Evolutionary conservation across 371 early-diverging fungal genomes (phyloP).

Genomic region (Mucor sp.): DNA sequence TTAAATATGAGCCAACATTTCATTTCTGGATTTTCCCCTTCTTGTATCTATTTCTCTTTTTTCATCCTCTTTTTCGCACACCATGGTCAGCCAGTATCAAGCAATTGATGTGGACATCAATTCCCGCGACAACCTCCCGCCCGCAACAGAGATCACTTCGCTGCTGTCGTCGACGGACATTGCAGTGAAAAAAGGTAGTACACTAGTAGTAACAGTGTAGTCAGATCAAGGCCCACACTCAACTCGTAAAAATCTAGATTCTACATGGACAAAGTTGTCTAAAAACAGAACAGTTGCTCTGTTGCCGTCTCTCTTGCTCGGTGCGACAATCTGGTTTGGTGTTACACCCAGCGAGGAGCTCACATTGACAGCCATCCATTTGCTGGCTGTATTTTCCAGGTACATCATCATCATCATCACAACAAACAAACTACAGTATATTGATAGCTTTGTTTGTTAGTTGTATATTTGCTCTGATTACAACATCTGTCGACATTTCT

Average conservation of each 20-base stretch:
- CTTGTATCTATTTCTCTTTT: not conserved
- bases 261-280: conserved; percentile 2
- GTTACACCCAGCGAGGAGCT: conserved; percentile 36
- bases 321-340: conserved; percentile 46
- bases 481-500: conserved; percentile 61
- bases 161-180: not conserved
- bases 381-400: conserved; percentile 54
- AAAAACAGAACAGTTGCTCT: conserved; percentile 9
- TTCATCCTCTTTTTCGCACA: not conserved
- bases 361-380: conserved; percentile 45
- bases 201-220: not conserved
- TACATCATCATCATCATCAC: not conserved
- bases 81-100: conserved; percentile 12
- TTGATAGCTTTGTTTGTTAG: conserved; percentile 24
- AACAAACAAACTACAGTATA: not conserved
- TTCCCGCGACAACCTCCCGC: not conserved
- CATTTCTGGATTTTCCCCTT: not conserved
- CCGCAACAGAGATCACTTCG: not conserved
- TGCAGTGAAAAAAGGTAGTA: not conserved
- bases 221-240: not conserved
- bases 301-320: conserved; percentile 37
- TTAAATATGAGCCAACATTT: not conserved
- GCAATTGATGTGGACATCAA: conserved; percentile 10
- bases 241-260: conserved; percentile 4
- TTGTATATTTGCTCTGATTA: conserved; percentile 62